A percentile compares a stretch with the other conserved stretches of the same genome.
Conservation (phyloP, 176 grass and related monocot species). For the Chrysopogon serrulatus region DNA sequence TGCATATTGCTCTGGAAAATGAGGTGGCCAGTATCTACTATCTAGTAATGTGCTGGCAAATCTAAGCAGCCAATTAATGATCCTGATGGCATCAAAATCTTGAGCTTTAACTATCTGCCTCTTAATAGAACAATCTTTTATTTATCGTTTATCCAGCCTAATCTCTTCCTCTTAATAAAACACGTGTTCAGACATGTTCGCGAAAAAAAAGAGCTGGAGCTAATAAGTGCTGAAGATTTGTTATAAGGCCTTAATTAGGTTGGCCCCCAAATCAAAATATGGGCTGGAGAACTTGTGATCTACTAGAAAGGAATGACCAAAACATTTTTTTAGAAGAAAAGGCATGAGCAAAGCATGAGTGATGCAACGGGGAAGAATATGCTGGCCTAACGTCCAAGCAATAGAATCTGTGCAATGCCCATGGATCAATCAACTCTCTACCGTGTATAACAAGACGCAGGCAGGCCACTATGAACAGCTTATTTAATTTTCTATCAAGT, state of each 20-base stretch:
- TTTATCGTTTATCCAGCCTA: not conserved
- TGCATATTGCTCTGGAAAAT: not conserved
- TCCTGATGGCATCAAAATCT: not conserved
- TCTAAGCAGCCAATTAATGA: not conserved
- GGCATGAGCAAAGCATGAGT: constrained; percentile 19
- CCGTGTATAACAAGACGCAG: not conserved
- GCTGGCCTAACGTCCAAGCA: constrained; percentile 22
- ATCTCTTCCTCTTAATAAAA: not conserved
- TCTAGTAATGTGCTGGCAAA: not conserved
- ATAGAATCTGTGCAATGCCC: constrained; percentile 14
- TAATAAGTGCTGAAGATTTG: not conserved
- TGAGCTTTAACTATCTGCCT: not conserved
- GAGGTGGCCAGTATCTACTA: not conserved
- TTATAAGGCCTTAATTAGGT: not conserved
- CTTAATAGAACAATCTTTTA: no score
- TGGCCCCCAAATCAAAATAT: not conserved
- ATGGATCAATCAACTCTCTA: constrained; percentile 4
- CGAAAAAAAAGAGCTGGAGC: not conserved
- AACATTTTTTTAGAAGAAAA: no score
- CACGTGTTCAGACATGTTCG: not conserved
- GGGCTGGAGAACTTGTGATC: constrained; percentile 7
- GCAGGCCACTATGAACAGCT: not conserved
- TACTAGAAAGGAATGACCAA: not conserved
- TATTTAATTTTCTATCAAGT: not conserved
- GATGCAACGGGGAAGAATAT: constrained; percentile 39